phyloP scores from a whole-genome alignment of 345 rosid genomes.

The Arabidopsis arenosa region DNA sequence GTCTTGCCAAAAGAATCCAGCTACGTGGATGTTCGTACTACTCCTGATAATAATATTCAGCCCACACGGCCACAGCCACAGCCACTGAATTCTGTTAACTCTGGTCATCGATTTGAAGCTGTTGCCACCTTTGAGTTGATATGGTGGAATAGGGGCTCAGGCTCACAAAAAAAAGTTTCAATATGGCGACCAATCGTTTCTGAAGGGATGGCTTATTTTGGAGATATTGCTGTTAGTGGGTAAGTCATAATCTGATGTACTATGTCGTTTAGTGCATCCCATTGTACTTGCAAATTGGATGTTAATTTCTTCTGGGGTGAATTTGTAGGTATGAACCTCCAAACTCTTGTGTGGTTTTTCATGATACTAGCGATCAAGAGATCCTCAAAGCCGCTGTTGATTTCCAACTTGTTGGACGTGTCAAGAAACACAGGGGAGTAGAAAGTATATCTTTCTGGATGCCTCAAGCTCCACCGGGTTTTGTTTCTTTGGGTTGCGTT shows the following conservation, averaged over 20 bases:
- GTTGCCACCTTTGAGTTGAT: constrained; percentile 82
- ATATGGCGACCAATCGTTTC: constrained; percentile 89
- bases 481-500: constrained; percentile 89
- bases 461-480: constrained; percentile 97
- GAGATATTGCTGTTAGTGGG: constrained; percentile 97
- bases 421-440: constrained; percentile 84
- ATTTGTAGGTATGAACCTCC: constrained; percentile 84
- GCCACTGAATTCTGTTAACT: constrained; percentile 47
- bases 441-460: constrained; percentile 89
- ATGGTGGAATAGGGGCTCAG: constrained; percentile 86
- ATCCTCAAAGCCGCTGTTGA: constrained; percentile 67
- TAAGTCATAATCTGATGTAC: constrained; percentile 47
- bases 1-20: constrained; percentile 50
- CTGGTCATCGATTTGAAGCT: constrained; percentile 72
- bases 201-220: constrained; percentile 86
- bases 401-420: constrained; percentile 78
- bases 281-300: constrained; percentile 11
- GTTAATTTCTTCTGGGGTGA: constrained; percentile 34
- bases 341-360: constrained; percentile 78
- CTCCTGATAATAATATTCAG: constrained; percentile 47
- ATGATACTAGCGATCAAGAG: constrained; percentile 70
- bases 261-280: constrained; percentile 6
- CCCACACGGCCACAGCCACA: constrained; percentile 45
- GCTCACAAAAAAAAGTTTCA: constrained; percentile 76
- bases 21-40: constrained; percentile 45